A percentile compares a stretch with the other conserved stretches of the same genome.
Evolutionary conservation across 768 basidiomycete species (phyloP).

Genomic region (Leccinellum albellum): DNA sequence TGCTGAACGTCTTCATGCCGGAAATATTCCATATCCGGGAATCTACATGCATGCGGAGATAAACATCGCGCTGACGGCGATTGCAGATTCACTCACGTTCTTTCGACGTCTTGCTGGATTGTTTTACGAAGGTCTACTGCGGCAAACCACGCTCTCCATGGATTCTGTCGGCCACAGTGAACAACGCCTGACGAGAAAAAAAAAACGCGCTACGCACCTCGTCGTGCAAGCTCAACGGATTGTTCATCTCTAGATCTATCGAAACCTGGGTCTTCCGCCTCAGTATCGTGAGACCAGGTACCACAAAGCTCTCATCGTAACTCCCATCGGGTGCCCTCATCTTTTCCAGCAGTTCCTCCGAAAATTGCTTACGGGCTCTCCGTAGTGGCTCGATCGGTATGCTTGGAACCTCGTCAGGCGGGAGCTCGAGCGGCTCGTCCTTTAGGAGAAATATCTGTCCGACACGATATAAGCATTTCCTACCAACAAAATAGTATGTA

Average conservation of each 20-base stretch:
- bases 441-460: slow-evolving; percentile 65
- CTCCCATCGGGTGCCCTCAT: slow-evolving; percentile 85
- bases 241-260: slow-evolving; percentile 64
- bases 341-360: slow-evolving; percentile 56
- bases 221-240: slow-evolving; percentile 76
- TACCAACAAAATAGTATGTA: slow-evolving; percentile 11
- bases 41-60: slow-evolving; percentile 45
- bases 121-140: slow-evolving; percentile 85
- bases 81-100: slow-evolving; percentile 64
- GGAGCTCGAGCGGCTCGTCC: slow-evolving; percentile 59
- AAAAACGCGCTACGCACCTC: slow-evolving; percentile 43
- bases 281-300: slow-evolving; percentile 47
- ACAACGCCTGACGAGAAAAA: not conserved
- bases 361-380: slow-evolving; percentile 53
- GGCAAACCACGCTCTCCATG: slow-evolving; percentile 93
- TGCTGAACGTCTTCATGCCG: slow-evolving; percentile 68
- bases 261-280: slow-evolving; percentile 27
- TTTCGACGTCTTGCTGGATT: slow-evolving; percentile 91
- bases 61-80: not conserved
- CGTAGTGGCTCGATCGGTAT: slow-evolving; percentile 43
- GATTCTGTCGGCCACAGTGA: slow-evolving; percentile 58
- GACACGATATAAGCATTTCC: slow-evolving; percentile 18
- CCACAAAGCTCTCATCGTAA: slow-evolving; percentile 62
- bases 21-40: slow-evolving; percentile 96
- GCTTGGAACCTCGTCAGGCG: slow-evolving; percentile 36